phyloP scores from a whole-genome alignment of 495 filamentous ascomycete species.

The Podospora comata region DNA sequence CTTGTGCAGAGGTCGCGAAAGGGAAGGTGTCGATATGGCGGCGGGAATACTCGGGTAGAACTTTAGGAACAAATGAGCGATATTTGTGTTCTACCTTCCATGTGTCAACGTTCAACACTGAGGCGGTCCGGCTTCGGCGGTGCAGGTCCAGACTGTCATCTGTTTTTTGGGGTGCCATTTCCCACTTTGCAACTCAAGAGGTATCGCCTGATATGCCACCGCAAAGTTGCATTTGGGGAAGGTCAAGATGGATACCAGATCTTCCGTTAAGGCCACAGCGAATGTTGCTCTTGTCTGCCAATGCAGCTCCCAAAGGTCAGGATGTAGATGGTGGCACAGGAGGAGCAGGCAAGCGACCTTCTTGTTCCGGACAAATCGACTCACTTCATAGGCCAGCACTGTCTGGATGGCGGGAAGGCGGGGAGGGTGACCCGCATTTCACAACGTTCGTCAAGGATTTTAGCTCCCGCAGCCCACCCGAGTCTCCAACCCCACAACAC shows the following conservation, averaged over 20 bases:
- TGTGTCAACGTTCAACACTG: too few species aligned
- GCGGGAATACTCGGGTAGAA: neutral
- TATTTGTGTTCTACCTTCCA: neutral
- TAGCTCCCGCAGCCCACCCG: neutral
- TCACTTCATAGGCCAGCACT: neutral
- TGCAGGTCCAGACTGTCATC: neutral
- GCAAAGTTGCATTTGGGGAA: neutral
- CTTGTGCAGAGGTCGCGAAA: too few species aligned
- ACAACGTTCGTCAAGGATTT: neutral
- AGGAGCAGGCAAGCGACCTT: conserved; percentile 4
- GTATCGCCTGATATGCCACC: neutral
- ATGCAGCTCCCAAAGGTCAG: neutral
- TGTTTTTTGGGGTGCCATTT: neutral
- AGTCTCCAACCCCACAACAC: neutral
- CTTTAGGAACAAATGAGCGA: neutral
- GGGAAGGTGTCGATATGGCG: too few species aligned
- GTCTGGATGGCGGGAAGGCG: neutral
- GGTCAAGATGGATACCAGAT: neutral
- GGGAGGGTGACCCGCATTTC: neutral
- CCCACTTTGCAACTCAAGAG: neutral
- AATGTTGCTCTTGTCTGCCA: neutral
- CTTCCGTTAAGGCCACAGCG: too few species aligned
- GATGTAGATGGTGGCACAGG: neutral
- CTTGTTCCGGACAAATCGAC: neutral
- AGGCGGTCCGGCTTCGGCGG: neutral